Base-by-base conservation (phyloP, 805 yeast species). In the Naumovozyma dairenensis region DNA sequence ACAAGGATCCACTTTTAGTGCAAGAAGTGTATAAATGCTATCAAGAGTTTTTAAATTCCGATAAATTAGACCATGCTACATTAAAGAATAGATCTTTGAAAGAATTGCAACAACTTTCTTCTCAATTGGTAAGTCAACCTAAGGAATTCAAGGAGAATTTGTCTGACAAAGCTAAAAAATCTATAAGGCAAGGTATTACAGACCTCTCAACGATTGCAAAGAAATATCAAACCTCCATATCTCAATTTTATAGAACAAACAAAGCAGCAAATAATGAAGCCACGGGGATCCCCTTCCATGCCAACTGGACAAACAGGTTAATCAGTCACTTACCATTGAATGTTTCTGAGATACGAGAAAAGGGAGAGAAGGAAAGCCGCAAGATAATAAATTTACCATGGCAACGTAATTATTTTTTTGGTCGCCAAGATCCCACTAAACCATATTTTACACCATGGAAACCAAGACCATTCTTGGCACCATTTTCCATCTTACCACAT, bases 391-490 rank as follows among this genome's bases (percentile, higher is more conserved):
- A 64, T 22, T 65, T 86, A 38, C 95, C 94, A 36, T 83, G 92
- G 87, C 94, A 85, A 60, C 68, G 67, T 37, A 72, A 76, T 30
- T 66, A 69, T 32, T 67, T 81, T 41, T 85, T 70, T 58, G 97
- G 97, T 16, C 78, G 94, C 49, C 60, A 74, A 45, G 80, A 83
- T 34, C 79, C 86, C 12, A 52, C 66, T 13, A 86, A 82, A 62
- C 72, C 87, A 4, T 92, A 80, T 62, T 92, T 89, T 67, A 85
- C 97, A 2, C 98, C 98, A 33, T 92, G 96, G 96, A 71, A 78
- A 39, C 93, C 96, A 45, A 80, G 96, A 62, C 92, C 85, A 28
- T 92, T 89, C 62, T 62, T 92, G 43, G 87, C 94, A 2, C 93
- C 94, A 30, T 83, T 86, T 60, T 92, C 96, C 9, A 72, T 92